A percentile compares a stretch with the other conserved stretches of the same genome.
phyloP scores from a whole-genome alignment of 805 yeast species.

The Ogataea wickerhamii region DNA sequence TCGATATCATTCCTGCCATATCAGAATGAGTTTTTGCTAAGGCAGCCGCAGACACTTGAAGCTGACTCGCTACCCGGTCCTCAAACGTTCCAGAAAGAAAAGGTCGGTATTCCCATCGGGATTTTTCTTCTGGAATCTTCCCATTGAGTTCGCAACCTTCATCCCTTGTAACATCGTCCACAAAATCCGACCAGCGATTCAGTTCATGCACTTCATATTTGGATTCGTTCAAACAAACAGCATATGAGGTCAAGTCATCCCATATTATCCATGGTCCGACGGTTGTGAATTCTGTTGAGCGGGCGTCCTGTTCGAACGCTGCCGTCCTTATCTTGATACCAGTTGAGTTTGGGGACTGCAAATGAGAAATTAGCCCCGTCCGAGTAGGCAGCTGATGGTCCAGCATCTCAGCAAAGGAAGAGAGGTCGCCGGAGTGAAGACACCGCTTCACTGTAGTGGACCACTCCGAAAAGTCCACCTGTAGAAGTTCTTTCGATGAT shows the following conservation, averaged over 20 bases:
- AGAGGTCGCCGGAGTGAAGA: conserved; percentile 17
- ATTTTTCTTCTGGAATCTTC: too few species aligned
- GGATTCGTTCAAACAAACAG: conserved; percentile 9
- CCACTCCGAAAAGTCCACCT: conserved; percentile 31
- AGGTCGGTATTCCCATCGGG: neutral
- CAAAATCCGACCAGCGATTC: neutral
- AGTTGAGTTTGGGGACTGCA: conserved; percentile 8
- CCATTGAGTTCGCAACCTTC: too few species aligned
- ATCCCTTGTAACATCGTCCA: neutral
- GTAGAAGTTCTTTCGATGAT: conserved; percentile 20
- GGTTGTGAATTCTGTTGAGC: neutral
- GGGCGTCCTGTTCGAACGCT: neutral
- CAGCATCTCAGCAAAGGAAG: conserved; percentile 13
- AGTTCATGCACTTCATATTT: too few species aligned
- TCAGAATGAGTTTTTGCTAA: conserved; percentile 12
- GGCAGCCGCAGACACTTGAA: neutral
- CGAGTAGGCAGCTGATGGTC: conserved; percentile 21
- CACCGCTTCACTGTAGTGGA: conserved; percentile 14
- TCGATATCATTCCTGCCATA: conserved; percentile 4
- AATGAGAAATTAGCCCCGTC: conserved; percentile 16
- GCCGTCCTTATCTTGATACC: too few species aligned
- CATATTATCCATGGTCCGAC: conserved; percentile 20
- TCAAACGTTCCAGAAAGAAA: neutral
- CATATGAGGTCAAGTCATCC: conserved; percentile 21
- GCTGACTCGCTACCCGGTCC: neutral